These are phyloP conservation scores for Boletus eberwhitei DNA, from an alignment of 768 basidiomycete species.

Conservation along the genomic window DNA sequence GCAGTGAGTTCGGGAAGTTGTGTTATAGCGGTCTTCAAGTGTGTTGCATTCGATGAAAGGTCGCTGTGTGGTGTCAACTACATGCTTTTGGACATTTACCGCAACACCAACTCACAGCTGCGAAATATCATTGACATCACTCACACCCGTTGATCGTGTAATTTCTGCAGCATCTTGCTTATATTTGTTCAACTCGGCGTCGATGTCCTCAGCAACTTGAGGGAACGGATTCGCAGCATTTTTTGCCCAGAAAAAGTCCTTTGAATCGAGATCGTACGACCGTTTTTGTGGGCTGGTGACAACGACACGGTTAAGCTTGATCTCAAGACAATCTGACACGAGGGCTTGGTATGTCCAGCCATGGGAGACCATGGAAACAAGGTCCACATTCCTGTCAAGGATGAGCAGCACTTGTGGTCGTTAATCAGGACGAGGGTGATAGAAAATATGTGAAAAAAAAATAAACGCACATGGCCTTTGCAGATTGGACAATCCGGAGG, in stretches of 20 bases:
- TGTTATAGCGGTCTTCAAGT: constrained; percentile 96
- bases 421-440: constrained; percentile 8
- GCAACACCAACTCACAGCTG: constrained; percentile 65
- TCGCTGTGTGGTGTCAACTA: constrained; percentile 46
- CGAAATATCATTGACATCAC: constrained; percentile 91
- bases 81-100: neutral
- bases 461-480: constrained; percentile 74
- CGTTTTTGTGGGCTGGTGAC: constrained; percentile 72
- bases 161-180: constrained; percentile 97
- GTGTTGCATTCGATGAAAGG: constrained; percentile 86
- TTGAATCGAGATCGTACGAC: constrained; percentile 94
- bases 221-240: constrained; percentile 97
- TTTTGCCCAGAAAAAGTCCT: constrained; percentile 99
- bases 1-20: constrained; percentile 95
- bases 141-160: constrained; percentile 92
- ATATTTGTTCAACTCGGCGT: constrained; percentile 84
- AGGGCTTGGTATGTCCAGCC: constrained; percentile 99
- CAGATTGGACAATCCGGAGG: constrained; percentile 78
- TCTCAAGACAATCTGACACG: constrained; percentile 94
- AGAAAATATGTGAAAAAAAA: neutral
- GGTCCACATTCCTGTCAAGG: constrained; percentile 90
- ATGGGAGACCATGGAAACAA: constrained; percentile 90
- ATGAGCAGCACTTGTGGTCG: constrained; percentile 74
- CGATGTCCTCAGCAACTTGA: constrained; percentile 97
- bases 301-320: constrained; percentile 93